phyloP scores from a whole-genome alignment of 495 filamentous ascomycete genomes.

The Aspergillus campestris region DNA sequence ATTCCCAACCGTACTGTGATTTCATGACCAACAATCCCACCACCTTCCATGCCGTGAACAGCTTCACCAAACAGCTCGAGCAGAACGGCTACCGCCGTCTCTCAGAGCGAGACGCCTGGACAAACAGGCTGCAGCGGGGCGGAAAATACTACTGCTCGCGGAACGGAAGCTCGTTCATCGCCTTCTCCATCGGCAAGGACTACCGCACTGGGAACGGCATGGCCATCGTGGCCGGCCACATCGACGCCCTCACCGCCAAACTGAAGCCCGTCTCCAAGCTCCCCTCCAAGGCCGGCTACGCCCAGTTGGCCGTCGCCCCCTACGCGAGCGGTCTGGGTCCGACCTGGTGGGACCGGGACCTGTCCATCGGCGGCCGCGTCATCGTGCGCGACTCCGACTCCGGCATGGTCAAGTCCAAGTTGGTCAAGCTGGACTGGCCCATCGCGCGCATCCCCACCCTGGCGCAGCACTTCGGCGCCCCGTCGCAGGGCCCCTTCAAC shows the following conservation, averaged over 20 bases:
- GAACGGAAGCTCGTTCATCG: slow-evolving; percentile 78
- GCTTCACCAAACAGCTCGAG: slow-evolving; percentile 63
- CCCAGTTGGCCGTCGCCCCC: slow-evolving; percentile 85
- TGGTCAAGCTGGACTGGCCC: slow-evolving; percentile 89
- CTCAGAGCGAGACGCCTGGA: slow-evolving; percentile 71
- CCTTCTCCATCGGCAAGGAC: slow-evolving; percentile 74
- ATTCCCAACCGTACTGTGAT: slow-evolving; percentile 75
- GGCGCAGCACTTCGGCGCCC: slow-evolving; percentile 85
- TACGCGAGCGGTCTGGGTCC: slow-evolving; percentile 79
- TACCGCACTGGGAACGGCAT: slow-evolving; percentile 84
- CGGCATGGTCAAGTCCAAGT: slow-evolving; percentile 72
- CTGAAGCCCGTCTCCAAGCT: slow-evolving; percentile 86
- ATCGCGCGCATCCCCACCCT: slow-evolving; percentile 89
- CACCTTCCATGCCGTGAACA: slow-evolving; percentile 77
- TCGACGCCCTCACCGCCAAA: slow-evolving; percentile 82
- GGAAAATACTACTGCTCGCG: slow-evolving; percentile 85
- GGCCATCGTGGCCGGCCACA: slow-evolving; percentile 74
- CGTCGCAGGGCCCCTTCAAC: slow-evolving; percentile 71
- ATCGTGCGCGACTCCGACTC: slow-evolving; percentile 62
- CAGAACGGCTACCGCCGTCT: slow-evolving; percentile 68
- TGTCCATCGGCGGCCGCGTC: slow-evolving; percentile 82
- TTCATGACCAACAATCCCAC: slow-evolving; percentile 90
- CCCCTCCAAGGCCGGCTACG: slow-evolving; percentile 68
- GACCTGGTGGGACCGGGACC: slow-evolving; percentile 94
- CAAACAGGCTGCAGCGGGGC: slow-evolving; percentile 59